A percentile compares a stretch with the other conserved stretches of the same genome.
Conservation (phyloP, 2,329 filamentous ascomycete genomes). For the Diaporthe sp. region DNA sequence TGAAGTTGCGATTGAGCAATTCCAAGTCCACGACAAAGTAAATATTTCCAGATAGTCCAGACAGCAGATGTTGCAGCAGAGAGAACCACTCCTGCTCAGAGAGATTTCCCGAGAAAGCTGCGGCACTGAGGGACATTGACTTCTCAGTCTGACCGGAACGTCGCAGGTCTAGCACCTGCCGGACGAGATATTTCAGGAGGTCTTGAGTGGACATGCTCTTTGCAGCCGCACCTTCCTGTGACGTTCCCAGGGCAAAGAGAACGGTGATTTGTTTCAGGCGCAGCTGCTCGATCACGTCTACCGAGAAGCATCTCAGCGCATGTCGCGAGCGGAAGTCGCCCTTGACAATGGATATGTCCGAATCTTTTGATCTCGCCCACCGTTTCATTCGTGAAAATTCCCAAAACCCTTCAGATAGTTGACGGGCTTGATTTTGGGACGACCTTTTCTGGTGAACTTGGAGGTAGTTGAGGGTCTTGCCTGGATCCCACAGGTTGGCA, state of each 20-base stretch:
- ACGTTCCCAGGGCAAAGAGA: not conserved
- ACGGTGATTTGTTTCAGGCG: not conserved
- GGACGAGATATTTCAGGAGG: not conserved
- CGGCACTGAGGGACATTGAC: not conserved
- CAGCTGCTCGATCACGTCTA: not conserved
- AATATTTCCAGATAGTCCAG: not conserved
- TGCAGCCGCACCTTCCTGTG: not conserved
- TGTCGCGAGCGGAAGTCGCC: not conserved
- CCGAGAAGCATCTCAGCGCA: not conserved
- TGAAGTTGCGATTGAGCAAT: not conserved
- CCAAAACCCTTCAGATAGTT: not conserved
- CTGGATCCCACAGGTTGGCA: not conserved
- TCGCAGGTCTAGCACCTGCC: not conserved
- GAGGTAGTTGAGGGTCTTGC: not conserved
- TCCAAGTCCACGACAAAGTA: constrained; percentile 11
- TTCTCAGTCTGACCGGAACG: not conserved
- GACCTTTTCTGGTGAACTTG: not conserved
- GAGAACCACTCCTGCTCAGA: not conserved
- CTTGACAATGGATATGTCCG: not conserved
- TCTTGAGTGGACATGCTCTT: not conserved
- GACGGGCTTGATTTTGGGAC: not conserved
- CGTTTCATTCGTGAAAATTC: not conserved
- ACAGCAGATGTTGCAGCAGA: not conserved
- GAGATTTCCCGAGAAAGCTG: not conserved
- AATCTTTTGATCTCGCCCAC: not conserved